Evolutionary conservation across 2,329 filamentous ascomycete species (phyloP).

Genomic region (Fusarium sp.): DNA sequence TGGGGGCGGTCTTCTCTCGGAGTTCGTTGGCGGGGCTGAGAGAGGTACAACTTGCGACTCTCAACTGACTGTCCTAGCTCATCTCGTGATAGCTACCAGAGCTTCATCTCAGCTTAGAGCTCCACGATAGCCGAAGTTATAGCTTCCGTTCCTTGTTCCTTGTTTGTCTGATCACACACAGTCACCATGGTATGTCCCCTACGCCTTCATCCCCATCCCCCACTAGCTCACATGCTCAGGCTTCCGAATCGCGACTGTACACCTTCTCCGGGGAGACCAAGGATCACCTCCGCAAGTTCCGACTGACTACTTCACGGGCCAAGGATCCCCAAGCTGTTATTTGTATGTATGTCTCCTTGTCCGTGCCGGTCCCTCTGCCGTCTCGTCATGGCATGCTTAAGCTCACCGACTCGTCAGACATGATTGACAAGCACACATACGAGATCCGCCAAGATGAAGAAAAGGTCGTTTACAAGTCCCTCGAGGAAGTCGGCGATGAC

Average conservation of each 20-base stretch:
- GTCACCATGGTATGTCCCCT: slow-evolving; percentile 28
- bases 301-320: slow-evolving; percentile 86
- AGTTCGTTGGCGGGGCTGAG: slow-evolving; percentile 24
- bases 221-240: slow-evolving; percentile 42
- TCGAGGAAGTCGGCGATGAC: slow-evolving; percentile 86
- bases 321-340: slow-evolving; percentile 91
- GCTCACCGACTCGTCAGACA: slow-evolving; percentile 64
- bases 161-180: background rate
- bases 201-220: background rate
- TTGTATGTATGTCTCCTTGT: slow-evolving; percentile 72
- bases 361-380: background rate
- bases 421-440: slow-evolving; percentile 89
- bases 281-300: slow-evolving; percentile 92
- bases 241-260: slow-evolving; percentile 89
- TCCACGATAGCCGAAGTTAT: background rate
- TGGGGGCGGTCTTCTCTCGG: slow-evolving; percentile 5
- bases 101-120: background rate
- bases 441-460: slow-evolving; percentile 89
- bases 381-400: background rate
- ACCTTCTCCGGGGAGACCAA: slow-evolving; percentile 92
- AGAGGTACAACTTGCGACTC: slow-evolving; percentile 17
- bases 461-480: slow-evolving; percentile 79
- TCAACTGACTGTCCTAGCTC: background rate
- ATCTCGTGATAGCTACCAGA: slow-evolving; percentile 25
- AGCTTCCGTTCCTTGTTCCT: slow-evolving; percentile 11